A percentile compares a stretch with the other conserved stretches of the same genome.
These are phyloP conservation scores for Phellopilus nigrolimitatus DNA, from an alignment of 1,284 basidiomycete species.

Conservation along the genomic window DNA sequence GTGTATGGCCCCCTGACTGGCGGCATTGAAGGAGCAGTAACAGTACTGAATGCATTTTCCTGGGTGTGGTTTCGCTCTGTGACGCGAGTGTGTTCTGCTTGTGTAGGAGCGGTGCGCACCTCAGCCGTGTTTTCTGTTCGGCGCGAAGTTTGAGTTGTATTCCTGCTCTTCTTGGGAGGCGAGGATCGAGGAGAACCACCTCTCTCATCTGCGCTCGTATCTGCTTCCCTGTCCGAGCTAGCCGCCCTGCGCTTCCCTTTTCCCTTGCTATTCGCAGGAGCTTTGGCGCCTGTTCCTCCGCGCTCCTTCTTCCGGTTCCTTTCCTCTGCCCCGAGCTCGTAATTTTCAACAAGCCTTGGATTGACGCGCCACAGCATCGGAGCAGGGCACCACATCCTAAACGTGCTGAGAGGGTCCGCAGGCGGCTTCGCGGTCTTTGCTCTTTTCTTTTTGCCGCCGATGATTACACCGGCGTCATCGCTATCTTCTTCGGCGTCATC, in stretches of 20 bases:
- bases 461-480: neutral
- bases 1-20: no score
- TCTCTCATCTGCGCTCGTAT: neutral
- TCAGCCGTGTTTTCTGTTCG: no score
- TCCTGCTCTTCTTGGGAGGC: slow-evolving; percentile 4
- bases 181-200: neutral
- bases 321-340: neutral
- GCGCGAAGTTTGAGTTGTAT: no score
- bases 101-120: no score
- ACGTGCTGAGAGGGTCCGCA: slow-evolving; percentile 29
- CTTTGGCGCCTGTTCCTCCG: neutral
- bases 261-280: neutral
- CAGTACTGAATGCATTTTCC: no score
- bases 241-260: slow-evolving; percentile 8
- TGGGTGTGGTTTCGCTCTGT: no score
- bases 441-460: slow-evolving; percentile 18
- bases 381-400: slow-evolving; percentile 39
- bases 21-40: no score
- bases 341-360: slow-evolving; percentile 34
- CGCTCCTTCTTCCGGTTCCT: slow-evolving; percentile 10
- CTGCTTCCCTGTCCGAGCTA: neutral
- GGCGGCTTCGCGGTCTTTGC: slow-evolving; percentile 25
- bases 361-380: slow-evolving; percentile 43
- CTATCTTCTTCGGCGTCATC: slow-evolving; percentile 15
- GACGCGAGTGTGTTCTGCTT: no score